Base-by-base conservation (phyloP, 2,329 filamentous ascomycete species). In the Cercospora canescens region DNA sequence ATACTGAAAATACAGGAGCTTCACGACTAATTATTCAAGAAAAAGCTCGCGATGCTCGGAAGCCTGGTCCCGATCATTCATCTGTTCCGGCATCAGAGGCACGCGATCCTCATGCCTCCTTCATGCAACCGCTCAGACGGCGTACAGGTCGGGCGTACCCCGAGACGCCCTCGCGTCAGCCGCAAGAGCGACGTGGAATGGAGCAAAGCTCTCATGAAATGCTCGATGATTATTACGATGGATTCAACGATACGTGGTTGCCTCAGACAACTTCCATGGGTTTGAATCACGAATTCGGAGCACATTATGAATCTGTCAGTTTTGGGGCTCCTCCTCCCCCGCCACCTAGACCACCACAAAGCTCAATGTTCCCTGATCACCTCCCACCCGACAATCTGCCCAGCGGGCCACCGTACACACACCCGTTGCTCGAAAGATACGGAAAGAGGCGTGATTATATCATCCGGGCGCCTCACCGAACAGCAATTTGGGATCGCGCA, bases 401-500 rank as follows among this genome's bases (percentile, higher is more conserved):
- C 21, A 32, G 50, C n/a, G 14, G 48, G 18, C 50, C 60, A 35
- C 21, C 34, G 16, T 35, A 37, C n/a, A 26, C 24, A 24, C 24
- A 28, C 12, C 24, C 14, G 5, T 1, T 28, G 12, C 45, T 24
- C 45, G 45, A 24, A n/a, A 32, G 34, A 28, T 50, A 34, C 14
- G 16, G 60, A 50, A 62, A 55, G 34, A 59, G 64, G 14, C 24
- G 28, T 18, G 60, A 62, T 26, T 64, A 52, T 35, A 8, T 66
- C 16, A 6, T n/a, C 11, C 16, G 50, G 21, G 61, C 59, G 12
- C 65, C 65, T 41, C 39, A 63, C 28, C 39, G 24, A 18, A 62
- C 60, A 55, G 67, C 62, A 9, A 67, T 70, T 3, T 70, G 68
- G 68, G 58, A 52, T 11, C 64, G 68, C 50, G 68, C 68, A 21